Percentiles rank a stretch among this genome's conserved stretches.
phyloP scores from a whole-genome alignment of 2,329 filamentous ascomycete genomes.

The Gliomastix tumulicola region DNA sequence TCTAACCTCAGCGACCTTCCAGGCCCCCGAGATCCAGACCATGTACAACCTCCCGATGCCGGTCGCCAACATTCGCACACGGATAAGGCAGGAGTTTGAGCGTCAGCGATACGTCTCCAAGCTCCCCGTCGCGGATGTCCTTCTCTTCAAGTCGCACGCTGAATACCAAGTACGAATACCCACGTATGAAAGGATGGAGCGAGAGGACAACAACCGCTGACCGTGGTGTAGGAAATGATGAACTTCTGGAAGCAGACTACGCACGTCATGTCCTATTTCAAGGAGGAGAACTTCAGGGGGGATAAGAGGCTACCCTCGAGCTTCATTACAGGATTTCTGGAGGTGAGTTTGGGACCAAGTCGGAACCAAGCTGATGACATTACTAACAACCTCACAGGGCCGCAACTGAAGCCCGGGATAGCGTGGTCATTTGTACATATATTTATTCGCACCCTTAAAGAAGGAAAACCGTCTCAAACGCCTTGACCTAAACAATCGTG shows the following conservation, averaged over 20 bases:
- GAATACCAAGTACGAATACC: constrained; percentile 82
- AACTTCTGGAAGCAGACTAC: constrained; percentile 99
- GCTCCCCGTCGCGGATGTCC: constrained; percentile 77
- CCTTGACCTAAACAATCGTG: constrained; percentile 17
- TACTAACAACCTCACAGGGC: constrained; percentile 28
- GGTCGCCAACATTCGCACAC: constrained; percentile 80
- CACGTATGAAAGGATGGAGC: no score
- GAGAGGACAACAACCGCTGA: no score
- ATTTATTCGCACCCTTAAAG: no score
- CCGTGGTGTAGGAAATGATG: constrained; percentile 84
- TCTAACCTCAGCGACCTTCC: constrained; percentile 10
- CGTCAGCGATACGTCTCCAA: constrained; percentile 90
- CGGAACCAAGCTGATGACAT: constrained; percentile 9
- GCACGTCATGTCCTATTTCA: constrained; percentile 96
- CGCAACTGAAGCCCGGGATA: constrained; percentile 41
- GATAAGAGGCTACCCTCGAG: constrained; percentile 71
- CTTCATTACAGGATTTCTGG: constrained; percentile 92
- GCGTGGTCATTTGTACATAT: constrained; percentile 24
- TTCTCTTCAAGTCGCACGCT: constrained; percentile 83
- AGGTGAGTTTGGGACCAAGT: constrained; percentile 53
- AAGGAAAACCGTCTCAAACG: no score
- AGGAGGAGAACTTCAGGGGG: constrained; percentile 72
- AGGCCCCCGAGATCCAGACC: constrained; percentile 94
- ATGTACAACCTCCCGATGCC: constrained; percentile 95
- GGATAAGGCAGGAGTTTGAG: constrained; percentile 96